Evolutionary conservation across 345 rosid species (phyloP), one percentile per base, ranked within the genome.

Genomic region (Rubroshorea leprosula): DNA sequence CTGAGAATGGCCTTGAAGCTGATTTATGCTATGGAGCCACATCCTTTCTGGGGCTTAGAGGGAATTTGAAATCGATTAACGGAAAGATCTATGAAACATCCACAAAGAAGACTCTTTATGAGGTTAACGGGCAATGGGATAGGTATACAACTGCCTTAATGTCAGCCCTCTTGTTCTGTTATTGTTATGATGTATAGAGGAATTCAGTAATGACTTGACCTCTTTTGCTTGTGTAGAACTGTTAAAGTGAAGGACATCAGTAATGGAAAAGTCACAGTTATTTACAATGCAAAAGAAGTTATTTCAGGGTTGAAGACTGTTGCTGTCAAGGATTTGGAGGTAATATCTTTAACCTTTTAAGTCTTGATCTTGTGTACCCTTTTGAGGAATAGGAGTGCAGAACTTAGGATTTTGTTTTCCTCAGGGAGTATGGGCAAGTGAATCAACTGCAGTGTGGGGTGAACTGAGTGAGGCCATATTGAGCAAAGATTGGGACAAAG

Each of bases 361-460:
- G n/a, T n/a, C n/a, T 14, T 47, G 27, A 19, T 58, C 45, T 10
- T 16, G 0, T 19, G 26, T 5, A 7, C 19, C 8, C 10, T 0
- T 5, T 49, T 8, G 19, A n/a, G 22, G 20, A 6, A 20, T 49
- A 47, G 3, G 20, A 3, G 0, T 27, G 13, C 23, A 21, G 29
- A 5, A 57, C 51, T 29, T 29, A 29, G 9, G 4, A 3, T 9
- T 29, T 55, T 35, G 1, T 6, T 41, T 41, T 20, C 14, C 4
- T 56, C 27, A 92, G 98, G 86, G 70, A 23, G 69, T 92, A 55
- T 57, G 51, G 66, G 35, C 55, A 57, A 83, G 67, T 18, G 97
- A 92, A 75, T 86, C 98, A 0, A 79, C 78, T 0, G 58, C 54
- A n/a, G 89, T 92, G 16, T 89, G 98, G 98, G 66, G 84, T 16